Conservation (phyloP, 2,329 filamentous ascomycete species). For the Aspergillus oerlinghausenensis region DNA sequence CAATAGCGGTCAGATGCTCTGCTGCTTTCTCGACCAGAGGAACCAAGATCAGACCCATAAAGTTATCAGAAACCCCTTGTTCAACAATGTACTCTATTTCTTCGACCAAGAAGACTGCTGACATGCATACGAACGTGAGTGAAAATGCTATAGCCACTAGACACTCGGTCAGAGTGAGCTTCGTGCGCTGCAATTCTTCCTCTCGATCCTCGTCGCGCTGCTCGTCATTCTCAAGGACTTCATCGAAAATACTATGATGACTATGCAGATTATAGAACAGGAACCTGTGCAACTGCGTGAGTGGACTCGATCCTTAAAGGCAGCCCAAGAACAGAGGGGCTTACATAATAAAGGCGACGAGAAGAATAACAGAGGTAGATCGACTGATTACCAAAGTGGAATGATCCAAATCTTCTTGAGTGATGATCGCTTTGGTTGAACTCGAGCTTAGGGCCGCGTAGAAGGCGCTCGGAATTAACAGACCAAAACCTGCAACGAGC, state of each 20-base stretch:
- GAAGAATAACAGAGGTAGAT: conserved; percentile 64
- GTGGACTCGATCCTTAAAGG: background rate
- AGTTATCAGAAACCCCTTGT: conserved; percentile 52
- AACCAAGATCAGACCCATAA: conserved; percentile 69
- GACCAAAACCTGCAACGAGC: conserved; percentile 64
- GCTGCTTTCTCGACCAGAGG: conserved; percentile 80
- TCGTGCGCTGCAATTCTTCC: conserved; percentile 57
- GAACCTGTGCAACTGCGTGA: conserved; percentile 31
- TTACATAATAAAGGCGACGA: conserved; percentile 64
- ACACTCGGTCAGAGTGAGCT: conserved; percentile 71
- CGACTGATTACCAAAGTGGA: conserved; percentile 64
- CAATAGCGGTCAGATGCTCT: conserved; percentile 77
- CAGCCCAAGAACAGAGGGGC: background rate
- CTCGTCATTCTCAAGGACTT: conserved; percentile 68
- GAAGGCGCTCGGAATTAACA: conserved; percentile 44
- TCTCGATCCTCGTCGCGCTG: conserved; percentile 60
- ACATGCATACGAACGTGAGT: conserved; percentile 65
- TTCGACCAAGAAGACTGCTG: conserved; percentile 68
- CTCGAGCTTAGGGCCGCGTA: conserved; percentile 41
- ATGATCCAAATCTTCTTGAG: conserved; percentile 40
- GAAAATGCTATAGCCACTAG: conserved; percentile 61
- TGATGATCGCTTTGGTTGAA: conserved; percentile 37
- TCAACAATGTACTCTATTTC: conserved; percentile 63
- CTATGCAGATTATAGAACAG: conserved; percentile 71
- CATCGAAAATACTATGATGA: conserved; percentile 72